A percentile compares a stretch with the other conserved stretches of the same genome.
These are phyloP conservation scores for Gymnopus androsaceus DNA, from an alignment of 1,284 basidiomycete species.

Conservation along the genomic window DNA sequence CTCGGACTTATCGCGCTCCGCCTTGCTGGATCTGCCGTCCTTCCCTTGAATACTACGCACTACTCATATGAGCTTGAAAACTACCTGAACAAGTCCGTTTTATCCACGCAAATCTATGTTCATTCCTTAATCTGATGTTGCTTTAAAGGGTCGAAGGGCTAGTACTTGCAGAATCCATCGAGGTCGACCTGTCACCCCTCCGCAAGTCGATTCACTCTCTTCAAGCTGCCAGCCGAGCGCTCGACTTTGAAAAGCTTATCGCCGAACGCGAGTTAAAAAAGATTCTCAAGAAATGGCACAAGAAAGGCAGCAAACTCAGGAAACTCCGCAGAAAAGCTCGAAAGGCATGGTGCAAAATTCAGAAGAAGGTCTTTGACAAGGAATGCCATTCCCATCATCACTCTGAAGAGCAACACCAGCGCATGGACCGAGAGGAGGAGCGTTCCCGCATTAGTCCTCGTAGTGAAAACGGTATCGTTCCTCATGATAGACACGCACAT, in stretches of 20 bases:
- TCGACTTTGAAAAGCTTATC: constrained; percentile 51
- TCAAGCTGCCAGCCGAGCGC: constrained; percentile 49
- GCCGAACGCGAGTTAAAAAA: constrained; percentile 38
- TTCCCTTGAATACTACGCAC: constrained; percentile 78
- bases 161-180: constrained; percentile 21
- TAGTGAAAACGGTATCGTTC: background rate
- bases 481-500: background rate
- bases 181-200: constrained; percentile 33
- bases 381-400: constrained; percentile 18
- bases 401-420: background rate
- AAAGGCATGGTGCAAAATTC: constrained; percentile 33
- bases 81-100: constrained; percentile 49
- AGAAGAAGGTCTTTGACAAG: constrained; percentile 27
- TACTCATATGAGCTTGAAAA: constrained; percentile 56
- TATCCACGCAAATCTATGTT: background rate
- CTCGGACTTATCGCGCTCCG: constrained; percentile 65
- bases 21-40: constrained; percentile 56
- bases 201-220: constrained; percentile 52
- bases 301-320: constrained; percentile 28
- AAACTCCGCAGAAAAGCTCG: constrained; percentile 25
- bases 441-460: too few relatives aligned
- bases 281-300: constrained; percentile 37
- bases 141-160: constrained; percentile 34
- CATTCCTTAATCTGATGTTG: background rate
- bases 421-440: background rate